Evolutionary conservation across 108 stramenopile species (phyloP), one percentile per base, ranked within the genome.

Genomic region (Aurantiochytrium sp.): DNA sequence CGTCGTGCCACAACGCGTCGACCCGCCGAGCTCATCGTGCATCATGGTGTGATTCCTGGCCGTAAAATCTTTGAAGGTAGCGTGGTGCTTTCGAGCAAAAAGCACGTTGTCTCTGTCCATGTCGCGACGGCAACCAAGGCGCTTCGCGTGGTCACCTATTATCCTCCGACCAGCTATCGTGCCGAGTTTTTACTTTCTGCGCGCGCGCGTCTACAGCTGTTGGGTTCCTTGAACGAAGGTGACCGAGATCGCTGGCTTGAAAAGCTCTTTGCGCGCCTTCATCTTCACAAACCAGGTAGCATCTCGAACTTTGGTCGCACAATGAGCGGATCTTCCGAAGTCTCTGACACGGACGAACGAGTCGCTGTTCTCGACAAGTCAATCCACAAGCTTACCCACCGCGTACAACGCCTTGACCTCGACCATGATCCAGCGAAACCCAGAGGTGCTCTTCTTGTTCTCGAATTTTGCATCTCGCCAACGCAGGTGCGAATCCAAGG

Each of bases 51-150:
- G 1, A 45, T 83, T 6, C 76, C 76, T 6, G 76, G 76, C 49
- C 19, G 76, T 6, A 83, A 83, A 53, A 83, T 83, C n/a, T 53
- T 53, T 35, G 76, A 83, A 23, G 76, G 76, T 16, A 53, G 49
- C 49, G 28, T 83, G n/a, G 19, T 28, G 45, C n/a, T 83, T 12
- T 83, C 76, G 8, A 28, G 23, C n/a, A 83, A 83, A 3, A 53
- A 53, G n/a, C 76, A 83, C 51, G 76, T 83, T 6, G 76, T 83
- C 76, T 83, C 76, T 12, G 76, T 83, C 49, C 76, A 83, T 23
- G 76, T 83, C 12, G 45, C 76, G 19, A 25, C 18, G 0, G 76
- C 76, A 0, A 83, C 76, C 19, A 83, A 83, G 4, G 76, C 76
- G 10, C 49, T 83, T 14, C 76, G 76, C 18, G 76, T 83, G 8